A percentile compares a stretch with the other conserved stretches of the same genome.
These are phyloP conservation scores for Cynanchum wilfordii DNA, from an alignment of 257 asterid genomes.

Conservation along the genomic window DNA sequence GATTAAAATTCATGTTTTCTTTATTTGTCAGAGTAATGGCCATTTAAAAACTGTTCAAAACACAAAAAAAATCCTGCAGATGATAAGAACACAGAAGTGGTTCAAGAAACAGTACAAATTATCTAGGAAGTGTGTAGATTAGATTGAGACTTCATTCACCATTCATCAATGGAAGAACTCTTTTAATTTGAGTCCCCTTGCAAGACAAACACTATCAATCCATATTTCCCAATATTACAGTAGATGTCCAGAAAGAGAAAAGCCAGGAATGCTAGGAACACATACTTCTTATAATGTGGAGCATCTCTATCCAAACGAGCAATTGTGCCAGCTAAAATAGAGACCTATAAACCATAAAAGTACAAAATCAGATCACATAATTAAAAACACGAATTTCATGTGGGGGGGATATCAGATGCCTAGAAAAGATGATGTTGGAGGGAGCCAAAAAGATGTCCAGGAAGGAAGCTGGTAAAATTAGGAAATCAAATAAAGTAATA, in stretches of 20 bases:
- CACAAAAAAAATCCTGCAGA: background rate
- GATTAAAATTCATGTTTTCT: background rate
- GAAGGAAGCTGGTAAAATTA: background rate
- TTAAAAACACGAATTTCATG: background rate
- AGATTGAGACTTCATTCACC: background rate
- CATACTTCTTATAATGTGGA: conserved; percentile 89
- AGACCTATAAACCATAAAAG: conserved; percentile 57
- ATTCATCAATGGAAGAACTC: background rate
- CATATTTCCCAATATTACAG: background rate
- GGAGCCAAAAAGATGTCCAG: background rate
- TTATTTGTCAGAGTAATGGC: background rate
- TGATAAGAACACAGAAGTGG: background rate
- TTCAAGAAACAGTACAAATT: background rate
- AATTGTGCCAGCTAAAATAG: conserved; percentile 95
- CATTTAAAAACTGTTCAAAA: background rate
- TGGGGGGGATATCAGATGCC: background rate
- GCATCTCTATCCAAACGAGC: conserved; percentile 99
- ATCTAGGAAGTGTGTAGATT: background rate
- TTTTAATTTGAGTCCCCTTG: background rate
- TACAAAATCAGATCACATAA: conserved; percentile 12
- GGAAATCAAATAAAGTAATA: background rate
- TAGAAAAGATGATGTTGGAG: background rate
- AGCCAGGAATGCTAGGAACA: background rate
- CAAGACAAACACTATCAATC: background rate
- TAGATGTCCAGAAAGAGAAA: background rate